Evolutionary conservation across 306 rosid species (phyloP).

Genomic region (Castanea sativa): DNA sequence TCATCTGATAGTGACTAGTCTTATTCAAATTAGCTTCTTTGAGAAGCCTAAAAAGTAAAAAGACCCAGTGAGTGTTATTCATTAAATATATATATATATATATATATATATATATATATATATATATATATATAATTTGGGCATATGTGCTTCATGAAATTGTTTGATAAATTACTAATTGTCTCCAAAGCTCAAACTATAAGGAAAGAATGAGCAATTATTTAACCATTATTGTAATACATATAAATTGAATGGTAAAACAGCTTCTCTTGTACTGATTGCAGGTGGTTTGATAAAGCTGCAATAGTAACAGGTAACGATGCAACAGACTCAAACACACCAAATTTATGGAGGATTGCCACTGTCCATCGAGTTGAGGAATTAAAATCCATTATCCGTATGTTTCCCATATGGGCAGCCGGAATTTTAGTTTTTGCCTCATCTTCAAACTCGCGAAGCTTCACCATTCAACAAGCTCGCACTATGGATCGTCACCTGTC

Average conservation of each 20-base stretch:
- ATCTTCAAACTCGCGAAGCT: conserved; percentile 59
- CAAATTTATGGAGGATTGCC: conserved; percentile 61
- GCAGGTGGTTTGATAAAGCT: conserved; percentile 80
- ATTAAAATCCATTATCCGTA: conserved; percentile 62
- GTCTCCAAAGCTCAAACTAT: too few species aligned
- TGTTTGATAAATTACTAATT: too few species aligned
- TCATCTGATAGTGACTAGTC: background rate
- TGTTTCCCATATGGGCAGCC: conserved; percentile 75
- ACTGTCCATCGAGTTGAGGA: conserved; percentile 85
- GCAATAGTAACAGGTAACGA: conserved; percentile 47
- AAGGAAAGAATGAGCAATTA: too few species aligned
- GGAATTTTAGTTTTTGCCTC: conserved; percentile 54
- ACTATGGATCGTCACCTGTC: conserved; percentile 64
- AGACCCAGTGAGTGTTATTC: too few species aligned
- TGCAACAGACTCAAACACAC: conserved; percentile 26
- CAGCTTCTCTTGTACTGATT: background rate
- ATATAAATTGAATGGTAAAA: background rate
- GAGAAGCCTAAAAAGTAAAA: too few species aligned
- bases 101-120: too few species aligned
- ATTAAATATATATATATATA: too few species aligned
- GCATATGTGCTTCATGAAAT: too few species aligned
- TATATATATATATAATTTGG: too few species aligned
- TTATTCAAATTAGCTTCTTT: too few species aligned
- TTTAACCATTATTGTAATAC: too few species aligned
- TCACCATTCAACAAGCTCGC: conserved; percentile 72